Evolutionary conservation across 768 basidiomycete species (phyloP).

Genomic region (Rhodosporidiobolus sp.): DNA sequence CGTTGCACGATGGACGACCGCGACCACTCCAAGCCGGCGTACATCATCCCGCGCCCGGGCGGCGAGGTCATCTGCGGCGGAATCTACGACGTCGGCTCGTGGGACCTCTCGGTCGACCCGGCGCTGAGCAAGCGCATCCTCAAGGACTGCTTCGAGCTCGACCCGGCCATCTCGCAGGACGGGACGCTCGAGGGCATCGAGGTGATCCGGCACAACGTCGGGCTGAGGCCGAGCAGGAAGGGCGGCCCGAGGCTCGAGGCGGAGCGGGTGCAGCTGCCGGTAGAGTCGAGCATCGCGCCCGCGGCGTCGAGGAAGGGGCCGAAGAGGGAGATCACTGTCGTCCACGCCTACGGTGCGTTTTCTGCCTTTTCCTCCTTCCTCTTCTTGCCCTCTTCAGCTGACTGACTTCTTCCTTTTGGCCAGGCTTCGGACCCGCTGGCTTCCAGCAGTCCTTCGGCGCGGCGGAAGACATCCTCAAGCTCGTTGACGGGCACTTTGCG

Average conservation of each 20-base stretch:
- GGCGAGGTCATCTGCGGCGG: slow-evolving; percentile 60
- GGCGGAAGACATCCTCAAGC: slow-evolving; percentile 25
- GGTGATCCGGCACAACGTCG: slow-evolving; percentile 60
- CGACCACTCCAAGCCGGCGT: slow-evolving; percentile 50
- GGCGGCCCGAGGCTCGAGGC: slow-evolving; percentile 61
- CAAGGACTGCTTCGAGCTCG: slow-evolving; percentile 52
- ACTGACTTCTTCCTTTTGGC: not conserved
- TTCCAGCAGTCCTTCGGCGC: slow-evolving; percentile 37
- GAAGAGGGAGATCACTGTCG: slow-evolving; percentile 7
- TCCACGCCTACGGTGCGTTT: slow-evolving; percentile 33
- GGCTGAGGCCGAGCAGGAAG: slow-evolving; percentile 58
- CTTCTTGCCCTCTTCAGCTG: not conserved
- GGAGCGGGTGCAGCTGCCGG: slow-evolving; percentile 50
- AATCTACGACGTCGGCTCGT: slow-evolving; percentile 56
- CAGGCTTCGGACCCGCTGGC: slow-evolving; percentile 27
- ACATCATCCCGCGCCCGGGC: slow-evolving; percentile 64
- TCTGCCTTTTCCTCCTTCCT: not conserved
- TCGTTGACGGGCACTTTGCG: slow-evolving; percentile 14
- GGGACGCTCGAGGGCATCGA: slow-evolving; percentile 49
- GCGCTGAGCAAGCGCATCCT: slow-evolving; percentile 54
- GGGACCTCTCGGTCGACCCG: slow-evolving; percentile 57
- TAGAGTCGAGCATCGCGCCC: not conserved
- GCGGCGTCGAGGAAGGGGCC: not conserved
- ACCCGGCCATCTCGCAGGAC: slow-evolving; percentile 47
- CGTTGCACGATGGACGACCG: slow-evolving; percentile 32